Evolutionary conservation across 345 rosid genomes (phyloP).

Genomic region (Erysimum cheiranthoides): DNA sequence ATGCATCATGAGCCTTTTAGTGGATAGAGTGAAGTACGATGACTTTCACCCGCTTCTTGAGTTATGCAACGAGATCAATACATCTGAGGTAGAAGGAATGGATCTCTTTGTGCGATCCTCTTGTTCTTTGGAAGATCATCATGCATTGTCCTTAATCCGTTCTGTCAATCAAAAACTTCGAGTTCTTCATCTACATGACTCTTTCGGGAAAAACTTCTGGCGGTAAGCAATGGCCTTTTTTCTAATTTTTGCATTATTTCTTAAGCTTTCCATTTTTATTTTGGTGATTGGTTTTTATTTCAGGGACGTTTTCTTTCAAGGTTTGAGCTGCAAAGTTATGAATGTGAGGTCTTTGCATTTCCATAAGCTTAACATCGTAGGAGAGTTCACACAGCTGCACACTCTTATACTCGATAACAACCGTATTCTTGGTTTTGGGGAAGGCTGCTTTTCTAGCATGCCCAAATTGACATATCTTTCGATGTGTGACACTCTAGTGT

Average conservation of each 20-base stretch:
- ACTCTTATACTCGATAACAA: slow-evolving; percentile 80
- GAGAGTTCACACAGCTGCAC: slow-evolving; percentile 65
- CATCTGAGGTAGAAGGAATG: slow-evolving; percentile 75
- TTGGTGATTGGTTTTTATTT: slow-evolving; percentile 24
- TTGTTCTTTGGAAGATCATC: slow-evolving; percentile 60
- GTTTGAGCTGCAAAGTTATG: slow-evolving; percentile 73
- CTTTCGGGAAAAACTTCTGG: slow-evolving; percentile 73
- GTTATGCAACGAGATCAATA: slow-evolving; percentile 57
- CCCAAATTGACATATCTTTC: slow-evolving; percentile 79
- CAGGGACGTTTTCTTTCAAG: slow-evolving; percentile 77
- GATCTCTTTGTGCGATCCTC: slow-evolving; percentile 63
- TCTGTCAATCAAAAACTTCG: slow-evolving; percentile 66
- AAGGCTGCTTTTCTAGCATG: slow-evolving; percentile 83
- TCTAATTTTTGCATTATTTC: slow-evolving; percentile 7
- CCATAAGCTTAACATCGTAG: slow-evolving; percentile 82
- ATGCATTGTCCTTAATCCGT: slow-evolving; percentile 67
- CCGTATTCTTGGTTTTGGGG: slow-evolving; percentile 70
- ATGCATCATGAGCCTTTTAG: slow-evolving; percentile 61
- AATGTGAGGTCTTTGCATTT: slow-evolving; percentile 67
- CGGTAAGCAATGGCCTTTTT: slow-evolving; percentile 53
- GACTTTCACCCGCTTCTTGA: slow-evolving; percentile 77
- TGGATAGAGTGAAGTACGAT: slow-evolving; percentile 66
- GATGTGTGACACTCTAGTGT: slow-evolving; percentile 78
- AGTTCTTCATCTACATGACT: slow-evolving; percentile 62
- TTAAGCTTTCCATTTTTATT: slow-evolving; percentile 8